Conservation (phyloP, 768 basidiomycete species). For the Podaxis sp. region DNA sequence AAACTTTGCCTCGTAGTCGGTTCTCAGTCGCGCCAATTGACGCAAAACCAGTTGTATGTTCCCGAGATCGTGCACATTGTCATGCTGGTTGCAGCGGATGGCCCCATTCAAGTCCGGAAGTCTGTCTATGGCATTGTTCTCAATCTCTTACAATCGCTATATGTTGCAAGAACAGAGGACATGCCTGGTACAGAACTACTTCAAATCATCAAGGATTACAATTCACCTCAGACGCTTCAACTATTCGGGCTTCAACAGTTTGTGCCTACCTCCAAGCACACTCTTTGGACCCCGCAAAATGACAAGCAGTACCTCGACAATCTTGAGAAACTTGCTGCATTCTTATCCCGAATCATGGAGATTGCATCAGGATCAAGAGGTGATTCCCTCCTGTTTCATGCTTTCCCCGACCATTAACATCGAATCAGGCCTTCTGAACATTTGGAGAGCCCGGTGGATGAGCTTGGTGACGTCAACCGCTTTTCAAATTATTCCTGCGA, state of each 20-base stretch:
- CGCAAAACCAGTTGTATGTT: constrained; percentile 71
- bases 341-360: constrained; percentile 62
- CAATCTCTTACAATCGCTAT: constrained; percentile 78
- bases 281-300: constrained; percentile 45
- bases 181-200: constrained; percentile 56
- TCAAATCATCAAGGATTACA: constrained; percentile 56
- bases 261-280: constrained; percentile 67
- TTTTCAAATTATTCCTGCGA: constrained; percentile 82
- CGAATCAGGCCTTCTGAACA: constrained; percentile 64
- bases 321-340: constrained; percentile 59
- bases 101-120: constrained; percentile 69
- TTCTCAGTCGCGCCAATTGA: constrained; percentile 57
- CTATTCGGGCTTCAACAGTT: constrained; percentile 71
- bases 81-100: constrained; percentile 72
- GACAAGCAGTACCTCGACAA: constrained; percentile 58
- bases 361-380: constrained; percentile 66
- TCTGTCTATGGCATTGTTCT: constrained; percentile 79
- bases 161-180: constrained; percentile 56
- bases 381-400: constrained; percentile 26
- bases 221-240: constrained; percentile 50
- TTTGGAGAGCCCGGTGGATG: constrained; percentile 95
- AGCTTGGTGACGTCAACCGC: constrained; percentile 82
- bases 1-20: constrained; percentile 72
- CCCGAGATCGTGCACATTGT: constrained; percentile 82
- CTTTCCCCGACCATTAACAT: constrained; percentile 1